Evolutionary conservation across 148 eudicot species (phyloP).

Genomic region (Nepenthes mirabilis): DNA sequence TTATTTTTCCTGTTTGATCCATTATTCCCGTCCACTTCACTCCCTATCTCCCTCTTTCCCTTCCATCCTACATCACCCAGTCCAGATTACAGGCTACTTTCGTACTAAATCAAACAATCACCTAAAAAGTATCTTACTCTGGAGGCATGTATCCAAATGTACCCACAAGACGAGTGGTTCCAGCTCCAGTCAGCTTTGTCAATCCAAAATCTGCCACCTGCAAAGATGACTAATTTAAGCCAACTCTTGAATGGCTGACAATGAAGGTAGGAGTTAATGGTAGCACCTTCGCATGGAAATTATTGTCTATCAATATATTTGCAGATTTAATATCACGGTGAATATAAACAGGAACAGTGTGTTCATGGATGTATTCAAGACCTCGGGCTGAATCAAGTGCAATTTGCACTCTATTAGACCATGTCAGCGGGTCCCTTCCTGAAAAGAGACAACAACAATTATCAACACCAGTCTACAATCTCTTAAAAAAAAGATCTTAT

Average conservation of each 20-base stretch:
- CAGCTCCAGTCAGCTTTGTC: constrained; percentile 70
- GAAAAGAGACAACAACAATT: constrained; percentile 6
- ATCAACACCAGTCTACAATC: not conserved
- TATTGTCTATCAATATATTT: constrained; percentile 77
- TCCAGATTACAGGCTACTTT: no score
- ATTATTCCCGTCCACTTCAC: no score
- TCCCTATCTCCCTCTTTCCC: no score
- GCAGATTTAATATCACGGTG: constrained; percentile 95
- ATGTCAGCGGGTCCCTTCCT: constrained; percentile 55
- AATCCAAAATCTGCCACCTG: constrained; percentile 99
- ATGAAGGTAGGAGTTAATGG: not conserved
- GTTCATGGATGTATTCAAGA: constrained; percentile 95
- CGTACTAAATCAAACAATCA: no score
- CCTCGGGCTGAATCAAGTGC: constrained; percentile 98
- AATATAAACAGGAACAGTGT: constrained; percentile 82
- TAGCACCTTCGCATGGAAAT: constrained; percentile 69
- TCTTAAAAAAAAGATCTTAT: not conserved
- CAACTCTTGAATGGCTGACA: not conserved
- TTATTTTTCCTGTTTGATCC: no score
- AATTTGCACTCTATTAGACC: constrained; percentile 86
- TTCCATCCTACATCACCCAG: no score
- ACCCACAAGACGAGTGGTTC: constrained; percentile 82
- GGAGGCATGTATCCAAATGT: constrained; percentile 99
- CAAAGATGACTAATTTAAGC: constrained; percentile 2
- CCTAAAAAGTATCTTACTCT: constrained; percentile 45